A percentile compares a stretch with the other conserved stretches of the same genome.
These are phyloP conservation scores for Trametes elegans DNA, from an alignment of 768 basidiomycete genomes.

Conservation along the genomic window DNA sequence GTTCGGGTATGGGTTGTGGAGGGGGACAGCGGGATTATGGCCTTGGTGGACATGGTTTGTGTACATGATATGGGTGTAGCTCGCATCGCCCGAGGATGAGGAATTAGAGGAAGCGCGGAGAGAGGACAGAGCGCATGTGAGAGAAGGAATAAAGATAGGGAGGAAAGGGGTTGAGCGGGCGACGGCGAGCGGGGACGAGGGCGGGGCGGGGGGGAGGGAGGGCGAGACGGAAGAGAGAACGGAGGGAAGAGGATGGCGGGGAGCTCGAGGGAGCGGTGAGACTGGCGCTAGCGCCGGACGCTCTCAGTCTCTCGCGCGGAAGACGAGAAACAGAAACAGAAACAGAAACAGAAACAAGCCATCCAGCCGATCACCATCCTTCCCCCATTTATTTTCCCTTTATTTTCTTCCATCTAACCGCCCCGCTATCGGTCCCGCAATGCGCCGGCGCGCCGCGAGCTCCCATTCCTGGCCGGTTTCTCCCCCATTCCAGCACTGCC, in stretches of 20 bases:
- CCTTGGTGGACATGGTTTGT: constrained; percentile 46
- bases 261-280: constrained; percentile 9
- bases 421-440: constrained; percentile 16
- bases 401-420: too few relatives aligned
- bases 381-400: constrained; percentile 2
- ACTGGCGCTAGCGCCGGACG: constrained; percentile 7
- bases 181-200: background rate
- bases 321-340: constrained; percentile 18
- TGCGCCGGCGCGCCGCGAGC: constrained; percentile 4
- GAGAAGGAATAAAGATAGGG: constrained; percentile 28
- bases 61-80: constrained; percentile 53
- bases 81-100: constrained; percentile 50
- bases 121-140: constrained; percentile 24
- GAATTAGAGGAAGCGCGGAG: constrained; percentile 30
- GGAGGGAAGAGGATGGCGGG: constrained; percentile 18
- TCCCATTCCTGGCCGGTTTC: background rate
- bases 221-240: constrained; percentile 9
- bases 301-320: constrained; percentile 17
- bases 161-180: constrained; percentile 5
- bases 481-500: background rate
- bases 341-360: constrained; percentile 11
- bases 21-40: constrained; percentile 36
- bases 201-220: constrained; percentile 1
- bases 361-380: constrained; percentile 10
- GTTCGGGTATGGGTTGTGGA: constrained; percentile 35